Evolutionary conservation across 225 moss, liverwort and hornwort species (phyloP).

Genomic region (Thuidium tamariscinum): DNA sequence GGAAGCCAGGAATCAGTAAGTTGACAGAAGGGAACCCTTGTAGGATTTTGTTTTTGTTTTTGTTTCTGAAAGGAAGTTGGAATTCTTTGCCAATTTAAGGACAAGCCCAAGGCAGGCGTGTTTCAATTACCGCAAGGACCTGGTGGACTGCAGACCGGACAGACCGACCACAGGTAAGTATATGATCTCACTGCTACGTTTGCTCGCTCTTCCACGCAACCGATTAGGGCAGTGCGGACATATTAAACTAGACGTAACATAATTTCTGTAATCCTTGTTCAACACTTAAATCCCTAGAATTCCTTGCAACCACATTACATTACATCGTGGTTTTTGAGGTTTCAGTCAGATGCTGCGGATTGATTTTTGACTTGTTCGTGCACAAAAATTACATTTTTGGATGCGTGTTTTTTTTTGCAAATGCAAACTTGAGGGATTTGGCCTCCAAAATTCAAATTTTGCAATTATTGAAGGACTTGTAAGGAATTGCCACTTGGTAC

Average conservation of each 20-base stretch:
- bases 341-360: accelerated
- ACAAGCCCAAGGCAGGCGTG: not conserved
- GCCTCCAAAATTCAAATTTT: not conserved
- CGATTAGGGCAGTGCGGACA: too few species aligned
- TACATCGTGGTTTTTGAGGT: not conserved
- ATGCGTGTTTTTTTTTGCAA: not conserved
- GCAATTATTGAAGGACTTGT: not conserved
- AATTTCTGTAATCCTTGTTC: too few species aligned
- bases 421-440: not conserved
- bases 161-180: not conserved
- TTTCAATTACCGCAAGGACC: not conserved
- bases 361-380: not conserved
- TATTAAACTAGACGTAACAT: not conserved
- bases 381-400: accelerated
- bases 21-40: not conserved
- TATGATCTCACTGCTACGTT: too few species aligned
- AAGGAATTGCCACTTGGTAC: not conserved
- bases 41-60: too few species aligned
- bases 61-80: too few species aligned
- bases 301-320: not conserved
- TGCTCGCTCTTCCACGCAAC: not conserved
- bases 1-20: not conserved
- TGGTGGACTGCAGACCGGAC: not conserved
- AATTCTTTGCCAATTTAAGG: not conserved
- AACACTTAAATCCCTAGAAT: not conserved